Base-by-base conservation (phyloP, 805 yeast species). In the Ogataea paraovalis region DNA sequence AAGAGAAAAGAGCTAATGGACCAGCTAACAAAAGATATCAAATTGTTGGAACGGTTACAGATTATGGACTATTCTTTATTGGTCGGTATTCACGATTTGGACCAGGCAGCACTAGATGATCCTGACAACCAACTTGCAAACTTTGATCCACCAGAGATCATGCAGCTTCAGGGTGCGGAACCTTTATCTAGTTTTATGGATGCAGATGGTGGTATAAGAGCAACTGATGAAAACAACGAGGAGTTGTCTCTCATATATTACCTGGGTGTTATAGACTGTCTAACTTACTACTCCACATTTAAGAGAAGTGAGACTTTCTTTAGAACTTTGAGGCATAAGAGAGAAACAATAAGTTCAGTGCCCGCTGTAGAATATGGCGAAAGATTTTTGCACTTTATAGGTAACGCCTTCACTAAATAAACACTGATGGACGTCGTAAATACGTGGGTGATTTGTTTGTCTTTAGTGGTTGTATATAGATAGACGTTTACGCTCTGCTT, bases 1-100 rank as follows among this genome's bases (percentile, higher is more conserved):
- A 89, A 86, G 58, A 71, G 76, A 34, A 68, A 72, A 39, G 66
- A 73, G 25, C 81, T 94, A 45, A 64, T 87, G 27, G 67, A 73
- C 16, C 99, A 94, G 66, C 70, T 94, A 47, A 80, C 74, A 41
- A 74, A 74, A 28, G 99, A 94, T 63, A 94, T 89, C 18, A 66
- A 71, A 47, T 73, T 94, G 20, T 72, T 94, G 39, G 76, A 88
- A 51, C 74, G 77, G 48, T 71, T 89, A 53, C 89, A 90, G 57
- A 91, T 88, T 32, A 94, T 94, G 99, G 99, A 94, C 65, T 94
- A 95, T 66, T 90, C 97, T 0, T 72, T 94, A 51, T 70, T 94
- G 42, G 68, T 95, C 40, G 99, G 99, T 0, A 76, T 91, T 28
- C 97, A 89, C 62, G 94, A 91, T 61, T 70, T 85, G 51, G 72